phyloP scores from a whole-genome alignment of 768 basidiomycete species.

The Hericium erinaceus region DNA sequence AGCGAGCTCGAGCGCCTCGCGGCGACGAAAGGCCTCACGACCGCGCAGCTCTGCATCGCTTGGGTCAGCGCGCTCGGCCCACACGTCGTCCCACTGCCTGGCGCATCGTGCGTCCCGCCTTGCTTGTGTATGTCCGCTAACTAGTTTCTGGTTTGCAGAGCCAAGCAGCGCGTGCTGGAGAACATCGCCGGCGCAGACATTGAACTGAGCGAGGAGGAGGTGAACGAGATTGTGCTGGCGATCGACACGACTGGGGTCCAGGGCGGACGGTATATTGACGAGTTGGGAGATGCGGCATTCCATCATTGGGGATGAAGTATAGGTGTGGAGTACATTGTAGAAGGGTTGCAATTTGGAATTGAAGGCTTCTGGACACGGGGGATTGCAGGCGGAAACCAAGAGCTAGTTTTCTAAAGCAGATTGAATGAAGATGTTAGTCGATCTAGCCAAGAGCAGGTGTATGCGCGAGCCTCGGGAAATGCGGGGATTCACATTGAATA shows the following conservation, averaged over 20 bases:
- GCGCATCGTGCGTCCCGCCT: conserved; percentile 26
- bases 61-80: conserved; percentile 28
- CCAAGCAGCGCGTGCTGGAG: conserved; percentile 30
- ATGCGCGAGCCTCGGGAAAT: no score
- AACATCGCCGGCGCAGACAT: conserved; percentile 33
- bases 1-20: conserved; percentile 32
- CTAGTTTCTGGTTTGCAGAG: conserved; percentile 13
- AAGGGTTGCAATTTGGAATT: no score
- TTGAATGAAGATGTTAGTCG: no score
- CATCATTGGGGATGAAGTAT: neutral
- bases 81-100: conserved; percentile 39
- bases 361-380: no score
- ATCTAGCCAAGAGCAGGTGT: no score
- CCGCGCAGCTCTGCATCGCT: conserved; percentile 30
- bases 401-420: no score
- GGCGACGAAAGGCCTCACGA: conserved; percentile 30
- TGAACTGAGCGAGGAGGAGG: conserved; percentile 23
- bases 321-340: neutral
- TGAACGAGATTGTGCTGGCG: conserved; percentile 28
- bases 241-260: conserved; percentile 24
- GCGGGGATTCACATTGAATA: no score
- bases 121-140: neutral
- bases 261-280: neutral
- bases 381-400: no score
- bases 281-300: neutral